These are phyloP conservation scores for Trichosanthes cucumerina DNA, from an alignment of 306 rosid genomes.

Conservation along the genomic window DNA sequence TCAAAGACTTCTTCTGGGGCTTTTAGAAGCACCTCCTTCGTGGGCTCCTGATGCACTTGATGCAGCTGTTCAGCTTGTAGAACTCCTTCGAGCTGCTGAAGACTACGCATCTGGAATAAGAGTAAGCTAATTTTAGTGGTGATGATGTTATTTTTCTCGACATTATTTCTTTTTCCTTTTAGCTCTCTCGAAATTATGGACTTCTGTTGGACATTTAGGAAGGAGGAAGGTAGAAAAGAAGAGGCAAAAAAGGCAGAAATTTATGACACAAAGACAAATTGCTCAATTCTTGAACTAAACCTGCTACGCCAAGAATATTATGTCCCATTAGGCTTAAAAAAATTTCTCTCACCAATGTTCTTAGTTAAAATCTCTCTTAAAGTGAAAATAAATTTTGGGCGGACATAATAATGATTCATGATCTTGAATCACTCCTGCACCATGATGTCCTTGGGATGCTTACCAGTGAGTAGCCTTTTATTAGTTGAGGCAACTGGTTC, in stretches of 20 bases:
- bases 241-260: background rate
- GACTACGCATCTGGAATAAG: conserved; percentile 94
- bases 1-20: conserved; percentile 96
- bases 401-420: background rate
- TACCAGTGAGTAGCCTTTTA: background rate
- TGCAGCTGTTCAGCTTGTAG: conserved; percentile 98
- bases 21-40: conserved; percentile 96
- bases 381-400: background rate
- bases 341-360: background rate
- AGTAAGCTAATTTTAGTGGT: conserved; percentile 40
- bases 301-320: background rate
- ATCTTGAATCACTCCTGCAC: background rate
- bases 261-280: background rate
- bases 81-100: conserved; percentile 98
- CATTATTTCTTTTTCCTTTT: background rate
- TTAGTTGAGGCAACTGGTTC: background rate
- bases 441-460: background rate
- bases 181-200: background rate
- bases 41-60: conserved; percentile 99
- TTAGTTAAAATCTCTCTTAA: background rate
- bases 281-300: background rate
- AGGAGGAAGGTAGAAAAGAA: background rate
- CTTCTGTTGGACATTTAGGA: background rate
- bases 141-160: background rate
- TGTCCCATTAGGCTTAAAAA: background rate